phyloP scores from a whole-genome alignment of 306 rosid species.

The Quercus cerris region DNA sequence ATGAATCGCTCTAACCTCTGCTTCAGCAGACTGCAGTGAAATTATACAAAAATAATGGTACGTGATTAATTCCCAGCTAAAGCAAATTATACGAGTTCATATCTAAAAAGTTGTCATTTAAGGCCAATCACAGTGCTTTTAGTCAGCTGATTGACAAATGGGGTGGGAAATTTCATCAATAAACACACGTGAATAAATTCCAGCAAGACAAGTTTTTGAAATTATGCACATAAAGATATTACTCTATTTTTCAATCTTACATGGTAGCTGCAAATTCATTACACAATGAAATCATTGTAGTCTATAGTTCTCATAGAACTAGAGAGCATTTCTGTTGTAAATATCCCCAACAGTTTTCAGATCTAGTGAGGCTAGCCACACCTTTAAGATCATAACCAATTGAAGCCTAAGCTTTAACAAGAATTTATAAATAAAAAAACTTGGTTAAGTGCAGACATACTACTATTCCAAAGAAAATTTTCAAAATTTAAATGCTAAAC shows the following conservation, averaged over 20 bases:
- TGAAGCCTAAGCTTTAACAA: constrained; percentile 1
- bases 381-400: background rate
- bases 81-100: background rate
- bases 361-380: background rate
- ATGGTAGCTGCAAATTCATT: background rate
- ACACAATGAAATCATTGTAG: background rate
- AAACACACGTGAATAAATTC: background rate
- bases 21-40: background rate
- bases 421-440: background rate
- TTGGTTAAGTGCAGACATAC: background rate
- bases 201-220: background rate
- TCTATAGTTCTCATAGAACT: background rate
- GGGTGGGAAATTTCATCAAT: background rate
- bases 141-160: background rate
- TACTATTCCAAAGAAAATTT: background rate
- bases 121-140: background rate
- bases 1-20: background rate
- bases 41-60: background rate
- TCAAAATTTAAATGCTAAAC: background rate
- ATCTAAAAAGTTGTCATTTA: background rate
- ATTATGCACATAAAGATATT: background rate
- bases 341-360: background rate
- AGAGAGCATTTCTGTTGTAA: background rate
- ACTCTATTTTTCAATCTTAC: background rate
- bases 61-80: background rate